Evolutionary conservation across 2,329 filamentous ascomycete species (phyloP).

Genomic region (Aspergillus awamori): DNA sequence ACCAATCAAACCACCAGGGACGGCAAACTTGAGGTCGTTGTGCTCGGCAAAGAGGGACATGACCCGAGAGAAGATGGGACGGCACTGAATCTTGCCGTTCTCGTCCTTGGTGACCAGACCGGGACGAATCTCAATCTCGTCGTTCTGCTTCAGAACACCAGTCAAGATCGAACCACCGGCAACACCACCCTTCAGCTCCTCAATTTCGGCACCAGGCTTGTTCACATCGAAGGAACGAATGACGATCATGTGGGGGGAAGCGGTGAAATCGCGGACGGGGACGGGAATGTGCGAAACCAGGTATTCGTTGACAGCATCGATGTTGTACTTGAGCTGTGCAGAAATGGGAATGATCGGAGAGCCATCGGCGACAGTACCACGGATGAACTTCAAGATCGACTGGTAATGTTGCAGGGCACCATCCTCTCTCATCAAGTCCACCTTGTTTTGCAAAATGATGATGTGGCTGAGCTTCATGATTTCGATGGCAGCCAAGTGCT

Average conservation of each 20-base stretch:
- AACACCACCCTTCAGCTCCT: constrained; percentile 97
- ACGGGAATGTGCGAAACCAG: constrained; percentile 95
- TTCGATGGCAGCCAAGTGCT: constrained; percentile 98
- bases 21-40: constrained; percentile 98
- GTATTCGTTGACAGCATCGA: constrained; percentile 95
- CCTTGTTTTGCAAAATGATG: constrained; percentile 99
- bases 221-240: constrained; percentile 99
- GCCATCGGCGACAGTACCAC: constrained; percentile 93
- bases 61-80: constrained; percentile 93
- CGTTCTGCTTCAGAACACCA: constrained; percentile 93
- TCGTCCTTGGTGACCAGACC: constrained; percentile 97
- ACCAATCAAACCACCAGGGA: constrained; percentile 96
- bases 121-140: constrained; percentile 98
- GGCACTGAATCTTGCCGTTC: constrained; percentile 91
- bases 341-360: constrained; percentile 95
- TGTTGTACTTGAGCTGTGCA: constrained; percentile 98
- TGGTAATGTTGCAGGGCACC: constrained; percentile 91
- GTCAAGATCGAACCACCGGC: constrained; percentile 96
- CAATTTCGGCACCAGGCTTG: constrained; percentile 98
- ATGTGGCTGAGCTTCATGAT: constrained; percentile 99
- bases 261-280: constrained; percentile 84
- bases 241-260: constrained; percentile 96
- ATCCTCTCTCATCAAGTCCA: constrained; percentile 97
- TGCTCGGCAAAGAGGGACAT: constrained; percentile 95
- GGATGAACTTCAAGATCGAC: constrained; percentile 97